Base-by-base conservation (phyloP, 2,329 filamentous ascomycete genomes). In the Sporothrix brunneoviolacea region DNA sequence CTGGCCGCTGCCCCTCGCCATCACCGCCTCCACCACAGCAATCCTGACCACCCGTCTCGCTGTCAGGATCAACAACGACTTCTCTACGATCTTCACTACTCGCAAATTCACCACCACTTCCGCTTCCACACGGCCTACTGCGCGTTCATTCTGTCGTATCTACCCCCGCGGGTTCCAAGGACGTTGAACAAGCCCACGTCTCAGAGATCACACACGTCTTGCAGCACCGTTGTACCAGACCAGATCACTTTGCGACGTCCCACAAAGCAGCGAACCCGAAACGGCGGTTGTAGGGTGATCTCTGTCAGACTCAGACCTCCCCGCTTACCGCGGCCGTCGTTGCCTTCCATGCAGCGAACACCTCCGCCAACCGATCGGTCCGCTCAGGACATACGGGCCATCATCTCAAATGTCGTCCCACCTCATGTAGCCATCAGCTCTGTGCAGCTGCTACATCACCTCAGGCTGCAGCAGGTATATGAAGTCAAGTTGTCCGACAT, bases 401-500 rank as follows among this genome's bases (percentile, higher is more conserved):
- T 68, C 45, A 62, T 74, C 54, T 62, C 56, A 47, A 47, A 53
- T 3, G 58, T 54, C 55, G 57, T 60, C 55, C 61, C 51, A 21
- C 63, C 65, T 39, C 57, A 62, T 46, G 55, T 61, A 32, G 61
- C 58, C 21, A 58, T 73, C 49, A 58, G 64, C 24, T 60, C 61
- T 24, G 55, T 71, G 42, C 61, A 62, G 27, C 56, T 60, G 15
- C 56, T 71, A 22, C 65, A 65, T 10, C 37, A 51, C 24, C 30
- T 40, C 22, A 62, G 67, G 10, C 65, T 68, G 8, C 68, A 73
- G 51, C 66, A 68, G 48, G 61, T 68, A 45, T 77, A 72, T 60
- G 64, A 66, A 54, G 64, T 75, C 48, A 64, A 61, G 30, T 61
- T 72, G 38, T 69, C 68, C n/a, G 66, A 73, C 48, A 67, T 65